These are phyloP conservation scores for Lentinula novae-zelandiae DNA, from an alignment of 1,284 basidiomycete genomes.

Conservation along the genomic window DNA sequence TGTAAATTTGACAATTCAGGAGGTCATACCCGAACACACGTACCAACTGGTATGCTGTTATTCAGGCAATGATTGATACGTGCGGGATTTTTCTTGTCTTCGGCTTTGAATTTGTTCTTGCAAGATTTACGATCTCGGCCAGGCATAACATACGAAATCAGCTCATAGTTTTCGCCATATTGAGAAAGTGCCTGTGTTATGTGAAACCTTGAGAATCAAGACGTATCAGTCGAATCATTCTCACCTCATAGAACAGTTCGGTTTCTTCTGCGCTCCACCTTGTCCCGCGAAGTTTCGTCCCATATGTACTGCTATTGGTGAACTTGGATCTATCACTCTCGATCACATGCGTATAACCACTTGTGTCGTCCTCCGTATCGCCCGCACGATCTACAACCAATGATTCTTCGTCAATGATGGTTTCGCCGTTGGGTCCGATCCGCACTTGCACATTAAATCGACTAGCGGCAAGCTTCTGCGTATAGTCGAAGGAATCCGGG, in stretches of 20 bases:
- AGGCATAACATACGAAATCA: slow-evolving; percentile 82
- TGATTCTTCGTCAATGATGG: slow-evolving; percentile 78
- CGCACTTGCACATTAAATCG: slow-evolving; percentile 79
- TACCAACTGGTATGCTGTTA: slow-evolving; percentile 69
- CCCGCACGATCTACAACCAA: slow-evolving; percentile 67
- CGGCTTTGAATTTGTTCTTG: slow-evolving; percentile 87
- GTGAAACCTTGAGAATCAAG: not conserved
- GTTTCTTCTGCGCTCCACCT: slow-evolving; percentile 87
- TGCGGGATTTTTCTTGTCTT: slow-evolving; percentile 75
- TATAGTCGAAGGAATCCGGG: slow-evolving; percentile 64
- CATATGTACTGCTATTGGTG: slow-evolving; percentile 80
- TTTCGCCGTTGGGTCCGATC: slow-evolving; percentile 77
- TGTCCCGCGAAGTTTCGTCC: slow-evolving; percentile 70
- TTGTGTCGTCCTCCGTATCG: slow-evolving; percentile 57
- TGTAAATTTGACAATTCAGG: slow-evolving; percentile 1
- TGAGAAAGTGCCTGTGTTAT: slow-evolving; percentile 68
- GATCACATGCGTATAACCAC: slow-evolving; percentile 74
- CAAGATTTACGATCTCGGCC: slow-evolving; percentile 85
- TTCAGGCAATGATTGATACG: slow-evolving; percentile 66
- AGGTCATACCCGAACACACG: slow-evolving; percentile 18
- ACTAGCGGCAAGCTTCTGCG: slow-evolving; percentile 56
- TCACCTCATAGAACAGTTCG: slow-evolving; percentile 78
- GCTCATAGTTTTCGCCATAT: slow-evolving; percentile 90
- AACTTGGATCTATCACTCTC: slow-evolving; percentile 83
- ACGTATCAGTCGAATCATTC: slow-evolving; percentile 22